Evolutionary conservation across 768 basidiomycete genomes (phyloP).

Genomic region (Peribolospora kevripleyi): DNA sequence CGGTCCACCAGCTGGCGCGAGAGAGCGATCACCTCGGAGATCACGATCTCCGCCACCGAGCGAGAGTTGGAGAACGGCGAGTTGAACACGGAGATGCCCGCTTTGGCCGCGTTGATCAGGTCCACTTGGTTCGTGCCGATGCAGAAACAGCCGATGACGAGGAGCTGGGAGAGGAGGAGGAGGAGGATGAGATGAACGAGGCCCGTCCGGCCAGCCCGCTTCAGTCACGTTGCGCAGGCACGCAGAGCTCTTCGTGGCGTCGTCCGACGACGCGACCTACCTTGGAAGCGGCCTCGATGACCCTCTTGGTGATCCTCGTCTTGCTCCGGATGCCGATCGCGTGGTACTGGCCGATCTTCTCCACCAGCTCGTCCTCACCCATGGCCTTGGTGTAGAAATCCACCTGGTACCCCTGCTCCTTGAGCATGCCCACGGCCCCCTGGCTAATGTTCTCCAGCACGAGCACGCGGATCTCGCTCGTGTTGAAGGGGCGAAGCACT

Average conservation of each 20-base stretch:
- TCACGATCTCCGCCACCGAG: conserved; percentile 92
- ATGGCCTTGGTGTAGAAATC: conserved; percentile 67
- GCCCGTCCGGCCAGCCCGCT: background rate
- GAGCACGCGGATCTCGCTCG: conserved; percentile 53
- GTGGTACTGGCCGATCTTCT: conserved; percentile 60
- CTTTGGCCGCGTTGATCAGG: conserved; percentile 49
- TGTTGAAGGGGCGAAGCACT: conserved; percentile 14
- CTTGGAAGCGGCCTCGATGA: conserved; percentile 67
- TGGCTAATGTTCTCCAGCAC: conserved; percentile 86
- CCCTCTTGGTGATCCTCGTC: conserved; percentile 76
- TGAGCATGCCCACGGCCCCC: conserved; percentile 60
- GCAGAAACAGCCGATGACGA: conserved; percentile 95
- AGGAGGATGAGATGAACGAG: background rate
- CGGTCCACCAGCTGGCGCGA: conserved; percentile 86
- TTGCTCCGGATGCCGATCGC: conserved; percentile 94
- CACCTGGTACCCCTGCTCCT: conserved; percentile 64
- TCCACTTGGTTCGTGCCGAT: conserved; percentile 98
- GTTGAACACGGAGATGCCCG: conserved; percentile 95
- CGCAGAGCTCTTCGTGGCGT: background rate
- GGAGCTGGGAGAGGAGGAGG: conserved; percentile 31
- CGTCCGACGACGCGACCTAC: conserved; percentile 23
- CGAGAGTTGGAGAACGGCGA: conserved; percentile 74
- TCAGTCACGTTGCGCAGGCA: background rate
- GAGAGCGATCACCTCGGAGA: conserved; percentile 75
- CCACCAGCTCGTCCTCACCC: conserved; percentile 77